Evolutionary conservation across 768 basidiomycete species (phyloP).

Genomic region (Hydnomerulius pinastri): DNA sequence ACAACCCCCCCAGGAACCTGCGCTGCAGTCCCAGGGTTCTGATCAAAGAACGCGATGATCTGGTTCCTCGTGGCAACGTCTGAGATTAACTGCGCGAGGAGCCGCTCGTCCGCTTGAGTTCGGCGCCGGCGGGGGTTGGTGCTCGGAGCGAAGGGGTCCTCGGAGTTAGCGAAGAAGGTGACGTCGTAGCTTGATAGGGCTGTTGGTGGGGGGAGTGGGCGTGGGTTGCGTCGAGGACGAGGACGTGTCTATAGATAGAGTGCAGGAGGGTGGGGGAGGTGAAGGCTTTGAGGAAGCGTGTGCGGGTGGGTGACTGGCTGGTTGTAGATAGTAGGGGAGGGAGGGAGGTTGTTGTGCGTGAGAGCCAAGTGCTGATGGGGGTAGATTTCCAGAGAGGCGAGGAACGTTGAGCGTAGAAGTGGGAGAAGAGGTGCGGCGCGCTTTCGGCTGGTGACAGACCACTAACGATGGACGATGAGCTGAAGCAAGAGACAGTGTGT

Average conservation of each 20-base stretch:
- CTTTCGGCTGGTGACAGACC: conserved; percentile 41
- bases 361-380: conserved; percentile 64
- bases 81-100: conserved; percentile 54
- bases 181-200: conserved; percentile 64
- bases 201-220: conserved; percentile 66
- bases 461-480: conserved; percentile 24
- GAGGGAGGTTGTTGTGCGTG: conserved; percentile 47
- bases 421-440: conserved; percentile 77
- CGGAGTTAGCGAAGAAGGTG: conserved; percentile 70
- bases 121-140: conserved; percentile 39
- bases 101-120: conserved; percentile 44
- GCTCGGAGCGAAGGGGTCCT: conserved; percentile 53
- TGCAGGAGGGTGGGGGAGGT: conserved; percentile 41
- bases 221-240: conserved; percentile 69
- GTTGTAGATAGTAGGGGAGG: conserved; percentile 34
- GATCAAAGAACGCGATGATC: conserved; percentile 61
- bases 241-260: conserved; percentile 72
- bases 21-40: conserved; percentile 47
- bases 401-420: conserved; percentile 85
- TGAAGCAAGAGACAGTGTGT: not conserved
- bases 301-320: conserved; percentile 32
- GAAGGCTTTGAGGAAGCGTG: conserved; percentile 40
- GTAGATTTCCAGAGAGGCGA: conserved; percentile 81
- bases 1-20: conserved; percentile 63
- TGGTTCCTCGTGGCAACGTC: no score